Percentiles rank a stretch among this genome's conserved stretches.
Conservation (phyloP, 495 filamentous ascomycete genomes). For the Aspergillus indologenus region DNA sequence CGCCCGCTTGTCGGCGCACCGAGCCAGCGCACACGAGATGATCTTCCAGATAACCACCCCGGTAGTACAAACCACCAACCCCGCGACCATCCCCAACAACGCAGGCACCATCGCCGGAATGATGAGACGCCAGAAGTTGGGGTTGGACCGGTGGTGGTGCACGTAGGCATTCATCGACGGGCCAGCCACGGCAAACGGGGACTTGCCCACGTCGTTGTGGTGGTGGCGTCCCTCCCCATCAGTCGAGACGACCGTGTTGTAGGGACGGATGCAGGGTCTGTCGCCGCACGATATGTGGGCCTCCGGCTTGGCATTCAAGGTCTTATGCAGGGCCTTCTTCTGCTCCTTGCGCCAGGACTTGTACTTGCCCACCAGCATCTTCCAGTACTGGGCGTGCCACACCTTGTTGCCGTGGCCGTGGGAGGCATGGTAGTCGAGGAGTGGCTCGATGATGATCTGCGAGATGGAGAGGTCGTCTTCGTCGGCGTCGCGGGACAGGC, state of each 20-base stretch:
- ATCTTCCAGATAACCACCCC: conserved; percentile 1
- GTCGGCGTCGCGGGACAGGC: not conserved
- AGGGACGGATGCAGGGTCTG: too few species aligned
- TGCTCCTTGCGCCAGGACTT: not conserved
- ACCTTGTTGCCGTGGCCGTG: conserved; percentile 3
- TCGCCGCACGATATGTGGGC: not conserved
- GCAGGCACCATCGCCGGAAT: not conserved
- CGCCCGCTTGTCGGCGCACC: not conserved
- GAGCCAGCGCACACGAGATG: not conserved
- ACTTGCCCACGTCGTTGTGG: not conserved
- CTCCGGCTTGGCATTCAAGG: not conserved
- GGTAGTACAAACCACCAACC: conserved; percentile 3
- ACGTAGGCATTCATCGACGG: not conserved
- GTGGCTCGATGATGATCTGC: conserved; percentile 1
- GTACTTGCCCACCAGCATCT: not conserved
- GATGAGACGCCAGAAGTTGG: not conserved
- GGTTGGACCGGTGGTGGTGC: not conserved
- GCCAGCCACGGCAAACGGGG: not conserved
- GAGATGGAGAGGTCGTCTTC: not conserved
- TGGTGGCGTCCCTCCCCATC: too few species aligned
- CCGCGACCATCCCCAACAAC: not conserved
- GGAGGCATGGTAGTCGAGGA: not conserved
- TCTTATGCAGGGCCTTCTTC: not conserved
- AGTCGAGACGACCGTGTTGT: too few species aligned
- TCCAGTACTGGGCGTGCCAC: conserved; percentile 3